Percentiles rank a stretch among this genome's conserved stretches.
These are phyloP conservation scores for Colletotrichum paranaense DNA, from an alignment of 2,329 filamentous ascomycete species.

Conservation along the genomic window DNA sequence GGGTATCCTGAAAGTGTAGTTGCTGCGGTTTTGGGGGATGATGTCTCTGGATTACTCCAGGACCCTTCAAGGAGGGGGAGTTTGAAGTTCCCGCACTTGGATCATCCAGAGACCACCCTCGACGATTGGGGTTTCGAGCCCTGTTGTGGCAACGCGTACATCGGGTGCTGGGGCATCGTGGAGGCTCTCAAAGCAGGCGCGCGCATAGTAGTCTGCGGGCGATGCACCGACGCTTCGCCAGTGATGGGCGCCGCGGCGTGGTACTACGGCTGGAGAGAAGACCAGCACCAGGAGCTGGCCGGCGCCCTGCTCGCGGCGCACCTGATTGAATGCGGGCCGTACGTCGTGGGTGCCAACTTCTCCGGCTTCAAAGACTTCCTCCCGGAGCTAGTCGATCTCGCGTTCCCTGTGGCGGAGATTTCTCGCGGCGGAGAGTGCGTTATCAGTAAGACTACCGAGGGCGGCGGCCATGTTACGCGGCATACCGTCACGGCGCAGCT, in stretches of 20 bases:
- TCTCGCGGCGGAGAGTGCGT: constrained; percentile 55
- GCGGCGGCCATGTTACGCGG: constrained; percentile 45
- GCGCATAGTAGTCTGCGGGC: constrained; percentile 55
- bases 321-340: constrained; percentile 62
- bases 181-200: constrained; percentile 50
- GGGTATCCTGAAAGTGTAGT: constrained; percentile 24
- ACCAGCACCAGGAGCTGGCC: constrained; percentile 58
- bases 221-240: constrained; percentile 56
- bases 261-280: constrained; percentile 61
- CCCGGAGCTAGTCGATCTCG: constrained; percentile 46
- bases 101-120: constrained; percentile 42
- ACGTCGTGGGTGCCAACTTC: constrained; percentile 64
- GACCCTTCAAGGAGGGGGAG: not conserved
- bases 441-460: constrained; percentile 49
- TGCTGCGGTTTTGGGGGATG: constrained; percentile 10
- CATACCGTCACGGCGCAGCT: constrained; percentile 57
- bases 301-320: constrained; percentile 58
- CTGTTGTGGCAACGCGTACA: constrained; percentile 56
- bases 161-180: constrained; percentile 58
- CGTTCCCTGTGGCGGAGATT: constrained; percentile 63
- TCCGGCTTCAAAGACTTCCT: constrained; percentile 52
- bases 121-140: constrained; percentile 43
- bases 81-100: constrained; percentile 40
- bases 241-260: constrained; percentile 64
- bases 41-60: constrained; percentile 22